Evolutionary conservation across 352 stramenopile species (phyloP).

Genomic region (Globisporangium paroecandrum): DNA sequence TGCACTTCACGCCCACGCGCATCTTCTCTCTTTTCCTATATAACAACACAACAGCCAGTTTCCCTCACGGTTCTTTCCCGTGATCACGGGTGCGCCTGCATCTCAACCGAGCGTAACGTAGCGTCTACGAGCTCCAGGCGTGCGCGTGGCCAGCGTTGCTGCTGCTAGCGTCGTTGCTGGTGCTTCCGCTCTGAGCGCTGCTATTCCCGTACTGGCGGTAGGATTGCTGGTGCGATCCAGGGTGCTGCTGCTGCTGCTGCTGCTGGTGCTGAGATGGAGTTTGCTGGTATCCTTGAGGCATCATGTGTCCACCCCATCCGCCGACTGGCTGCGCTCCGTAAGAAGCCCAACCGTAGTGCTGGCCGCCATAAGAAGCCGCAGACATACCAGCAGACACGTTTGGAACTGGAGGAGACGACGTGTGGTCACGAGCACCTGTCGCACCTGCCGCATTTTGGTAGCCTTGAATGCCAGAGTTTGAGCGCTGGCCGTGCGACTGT

Average conservation of each 20-base stretch:
- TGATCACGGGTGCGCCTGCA: conserved; percentile 15
- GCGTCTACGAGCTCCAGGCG: conserved; percentile 74
- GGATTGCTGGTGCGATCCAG: conserved; percentile 64
- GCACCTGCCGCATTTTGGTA: conserved; percentile 41
- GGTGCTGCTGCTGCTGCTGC: conserved; percentile 53
- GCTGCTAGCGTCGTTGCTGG: conserved; percentile 43
- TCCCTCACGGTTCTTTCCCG: conserved; percentile 30
- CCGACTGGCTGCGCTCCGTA: conserved; percentile 74
- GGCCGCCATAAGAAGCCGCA: conserved; percentile 46
- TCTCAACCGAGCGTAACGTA: conserved; percentile 2
- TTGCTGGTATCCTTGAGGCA: conserved; percentile 82
- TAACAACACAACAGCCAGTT: conserved; percentile 7
- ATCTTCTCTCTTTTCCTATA: conserved; percentile 16
- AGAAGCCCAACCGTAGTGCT: conserved; percentile 82
- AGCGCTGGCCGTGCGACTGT: conserved; percentile 54
- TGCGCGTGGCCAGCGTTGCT: conserved; percentile 36
- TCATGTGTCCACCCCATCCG: conserved; percentile 71
- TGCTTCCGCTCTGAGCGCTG: conserved; percentile 41
- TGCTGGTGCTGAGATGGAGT: conserved; percentile 59
- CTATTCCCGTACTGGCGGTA: conserved; percentile 78
- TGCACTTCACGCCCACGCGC: conserved; percentile 8
- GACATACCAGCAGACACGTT: conserved; percentile 62
- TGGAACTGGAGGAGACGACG: conserved; percentile 58
- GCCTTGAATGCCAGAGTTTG: conserved; percentile 47
- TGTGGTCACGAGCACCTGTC: conserved; percentile 50